These are phyloP conservation scores for Fagopyrum homotropicum DNA, from an alignment of 148 eudicot genomes.

Conservation along the genomic window DNA sequence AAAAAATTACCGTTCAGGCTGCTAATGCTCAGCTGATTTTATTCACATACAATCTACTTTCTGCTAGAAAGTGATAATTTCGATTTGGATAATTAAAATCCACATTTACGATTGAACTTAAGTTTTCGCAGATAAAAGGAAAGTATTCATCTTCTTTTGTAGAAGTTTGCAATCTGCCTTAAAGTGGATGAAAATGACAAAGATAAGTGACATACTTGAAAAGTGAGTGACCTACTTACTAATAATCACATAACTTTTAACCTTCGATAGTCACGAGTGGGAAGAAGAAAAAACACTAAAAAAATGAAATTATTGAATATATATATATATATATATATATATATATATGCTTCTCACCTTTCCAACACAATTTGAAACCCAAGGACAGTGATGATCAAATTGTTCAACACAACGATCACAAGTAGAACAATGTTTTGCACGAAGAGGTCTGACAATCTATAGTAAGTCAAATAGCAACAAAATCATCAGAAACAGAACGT, in stretches of 20 bases:
- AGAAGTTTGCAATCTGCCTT: neutral
- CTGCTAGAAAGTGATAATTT: neutral
- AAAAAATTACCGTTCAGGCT: neutral
- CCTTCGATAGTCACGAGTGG: conserved; percentile 1
- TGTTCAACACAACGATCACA: conserved; percentile 99
- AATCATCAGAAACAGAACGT: neutral
- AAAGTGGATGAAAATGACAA: neutral
- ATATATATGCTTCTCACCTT: conserved; percentile 45
- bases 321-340: neutral
- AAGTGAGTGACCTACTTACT: neutral
- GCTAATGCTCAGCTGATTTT: neutral
- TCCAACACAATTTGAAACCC: conserved; percentile 97
- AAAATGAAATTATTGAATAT: neutral
- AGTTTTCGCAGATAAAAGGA: neutral
- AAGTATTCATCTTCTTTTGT: neutral
- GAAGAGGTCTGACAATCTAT: conserved; percentile 96
- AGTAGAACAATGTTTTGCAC: conserved; percentile 98
- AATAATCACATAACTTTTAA: neutral
- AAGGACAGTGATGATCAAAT: conserved; percentile 99
- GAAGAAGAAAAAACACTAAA: neutral
- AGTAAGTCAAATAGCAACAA: conserved; percentile 3
- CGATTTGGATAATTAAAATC: neutral
- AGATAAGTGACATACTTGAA: neutral
- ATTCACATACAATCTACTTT: neutral
- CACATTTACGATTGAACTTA: neutral